Percentiles rank a stretch among this genome's conserved stretches.
phyloP scores from a whole-genome alignment of 345 rosid species.

The Tarenaya hassleriana region DNA sequence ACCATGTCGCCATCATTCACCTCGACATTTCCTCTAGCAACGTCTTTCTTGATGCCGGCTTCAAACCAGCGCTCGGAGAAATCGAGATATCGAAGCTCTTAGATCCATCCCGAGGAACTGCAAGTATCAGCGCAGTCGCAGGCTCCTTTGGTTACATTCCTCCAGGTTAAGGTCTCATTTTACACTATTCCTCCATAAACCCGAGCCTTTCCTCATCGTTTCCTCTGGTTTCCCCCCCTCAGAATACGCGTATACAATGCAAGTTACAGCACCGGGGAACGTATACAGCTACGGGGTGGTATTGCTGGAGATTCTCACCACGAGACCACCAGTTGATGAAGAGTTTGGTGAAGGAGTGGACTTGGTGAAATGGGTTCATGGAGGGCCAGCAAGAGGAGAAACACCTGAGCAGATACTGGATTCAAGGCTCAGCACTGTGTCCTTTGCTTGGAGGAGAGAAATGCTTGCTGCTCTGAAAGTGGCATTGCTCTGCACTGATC shows the following conservation, averaged over 20 bases:
- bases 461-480: conserved; percentile 93
- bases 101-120: conserved; percentile 72
- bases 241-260: conserved; percentile 93
- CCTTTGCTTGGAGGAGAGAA: conserved; percentile 92
- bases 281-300: conserved; percentile 95
- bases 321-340: conserved; percentile 79
- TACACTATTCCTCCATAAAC: conserved; percentile 10
- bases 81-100: conserved; percentile 87
- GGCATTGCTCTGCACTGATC: conserved; percentile 73
- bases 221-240: conserved; percentile 10
- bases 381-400: conserved; percentile 66
- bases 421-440: conserved; percentile 67
- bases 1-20: conserved; percentile 82
- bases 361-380: conserved; percentile 95
- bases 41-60: conserved; percentile 67
- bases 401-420: conserved; percentile 76
- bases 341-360: conserved; percentile 80
- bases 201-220: conserved; percentile 10
- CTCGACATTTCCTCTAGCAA: conserved; percentile 86
- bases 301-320: conserved; percentile 87
- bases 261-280: conserved; percentile 92
- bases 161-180: too few relatives aligned
- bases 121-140: conserved; percentile 88
- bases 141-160: conserved; percentile 96
- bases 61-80: conserved; percentile 73